These are phyloP conservation scores for Venturia oleaginea DNA, from an alignment of 2,329 filamentous ascomycete genomes.

Conservation along the genomic window DNA sequence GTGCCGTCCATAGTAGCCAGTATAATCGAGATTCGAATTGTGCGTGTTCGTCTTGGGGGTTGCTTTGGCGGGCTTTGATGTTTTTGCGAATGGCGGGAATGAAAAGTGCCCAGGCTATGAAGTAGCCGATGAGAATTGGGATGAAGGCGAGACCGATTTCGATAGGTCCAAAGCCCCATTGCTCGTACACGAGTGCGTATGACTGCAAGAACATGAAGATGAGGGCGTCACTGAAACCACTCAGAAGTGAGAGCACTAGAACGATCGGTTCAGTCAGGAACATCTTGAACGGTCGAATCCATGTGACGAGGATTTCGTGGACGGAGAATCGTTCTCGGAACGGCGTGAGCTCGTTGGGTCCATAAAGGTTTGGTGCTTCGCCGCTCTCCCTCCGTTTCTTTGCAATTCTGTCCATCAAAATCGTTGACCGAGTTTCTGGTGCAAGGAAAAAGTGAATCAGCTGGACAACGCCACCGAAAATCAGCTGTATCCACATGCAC, in stretches of 20 bases:
- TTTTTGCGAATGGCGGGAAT: conserved; percentile 34
- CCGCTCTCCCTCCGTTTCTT: conserved; percentile 61
- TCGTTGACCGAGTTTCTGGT: conserved; percentile 67
- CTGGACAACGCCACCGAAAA: conserved; percentile 66
- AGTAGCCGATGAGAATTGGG: conserved; percentile 58
- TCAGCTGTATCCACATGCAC: conserved; percentile 80
- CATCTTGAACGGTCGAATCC: conserved; percentile 63
- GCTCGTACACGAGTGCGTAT: conserved; percentile 57
- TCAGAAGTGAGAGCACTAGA: conserved; percentile 58
- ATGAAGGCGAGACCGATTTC: conserved; percentile 55
- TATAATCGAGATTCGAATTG: conserved; percentile 41
- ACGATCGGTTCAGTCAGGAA: conserved; percentile 71
- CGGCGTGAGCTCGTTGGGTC: conserved; percentile 58
- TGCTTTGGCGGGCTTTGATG: conserved; percentile 33
- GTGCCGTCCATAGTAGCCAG: conserved; percentile 51
- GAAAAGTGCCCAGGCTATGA: conserved; percentile 54
- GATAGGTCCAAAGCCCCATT: conserved; percentile 55
- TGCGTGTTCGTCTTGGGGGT: conserved; percentile 10
- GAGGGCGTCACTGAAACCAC: conserved; percentile 65
- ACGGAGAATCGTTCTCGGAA: conserved; percentile 29
- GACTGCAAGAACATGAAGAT: conserved; percentile 75
- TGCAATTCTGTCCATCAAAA: conserved; percentile 71
- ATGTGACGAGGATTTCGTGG: conserved; percentile 35
- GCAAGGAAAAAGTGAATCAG: conserved; percentile 59
- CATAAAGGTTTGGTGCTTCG: conserved; percentile 54